Evolutionary conservation across 495 filamentous ascomycete species (phyloP).

Genomic region (Trichoderma gamsii): DNA sequence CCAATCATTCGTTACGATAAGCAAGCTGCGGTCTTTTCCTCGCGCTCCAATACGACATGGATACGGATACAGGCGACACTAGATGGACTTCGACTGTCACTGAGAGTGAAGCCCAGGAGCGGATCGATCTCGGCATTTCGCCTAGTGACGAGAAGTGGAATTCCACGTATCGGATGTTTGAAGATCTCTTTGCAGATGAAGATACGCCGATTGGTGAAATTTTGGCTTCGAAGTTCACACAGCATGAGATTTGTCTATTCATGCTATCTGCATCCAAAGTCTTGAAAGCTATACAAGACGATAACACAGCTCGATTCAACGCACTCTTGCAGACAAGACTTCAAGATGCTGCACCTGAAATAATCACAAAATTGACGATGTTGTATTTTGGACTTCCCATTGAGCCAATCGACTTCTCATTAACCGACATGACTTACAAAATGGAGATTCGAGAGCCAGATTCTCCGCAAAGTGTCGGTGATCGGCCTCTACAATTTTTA

Average conservation of each 20-base stretch:
- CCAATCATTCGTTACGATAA: background rate
- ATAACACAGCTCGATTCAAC: background rate
- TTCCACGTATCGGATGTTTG: background rate
- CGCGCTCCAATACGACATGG: background rate
- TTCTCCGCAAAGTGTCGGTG: background rate
- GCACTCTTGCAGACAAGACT: background rate
- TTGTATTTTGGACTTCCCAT: conserved; percentile 4
- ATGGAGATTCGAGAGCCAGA: background rate
- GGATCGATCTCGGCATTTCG: background rate
- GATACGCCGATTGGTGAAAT: background rate
- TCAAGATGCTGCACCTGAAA: background rate
- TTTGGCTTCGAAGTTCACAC: background rate
- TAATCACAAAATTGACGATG: background rate
- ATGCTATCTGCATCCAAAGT: background rate
- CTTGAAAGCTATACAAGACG: background rate
- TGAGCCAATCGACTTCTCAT: background rate
- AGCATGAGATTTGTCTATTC: background rate
- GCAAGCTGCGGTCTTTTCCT: background rate
- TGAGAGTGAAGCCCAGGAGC: background rate
- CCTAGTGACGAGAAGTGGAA: background rate
- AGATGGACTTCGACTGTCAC: background rate
- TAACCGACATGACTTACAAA: background rate
- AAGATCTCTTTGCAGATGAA: background rate
- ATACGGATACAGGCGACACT: background rate
- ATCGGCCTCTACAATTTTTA: background rate